These are phyloP conservation scores for Calocybe indica DNA, from an alignment of 768 basidiomycete species.

Conservation along the genomic window DNA sequence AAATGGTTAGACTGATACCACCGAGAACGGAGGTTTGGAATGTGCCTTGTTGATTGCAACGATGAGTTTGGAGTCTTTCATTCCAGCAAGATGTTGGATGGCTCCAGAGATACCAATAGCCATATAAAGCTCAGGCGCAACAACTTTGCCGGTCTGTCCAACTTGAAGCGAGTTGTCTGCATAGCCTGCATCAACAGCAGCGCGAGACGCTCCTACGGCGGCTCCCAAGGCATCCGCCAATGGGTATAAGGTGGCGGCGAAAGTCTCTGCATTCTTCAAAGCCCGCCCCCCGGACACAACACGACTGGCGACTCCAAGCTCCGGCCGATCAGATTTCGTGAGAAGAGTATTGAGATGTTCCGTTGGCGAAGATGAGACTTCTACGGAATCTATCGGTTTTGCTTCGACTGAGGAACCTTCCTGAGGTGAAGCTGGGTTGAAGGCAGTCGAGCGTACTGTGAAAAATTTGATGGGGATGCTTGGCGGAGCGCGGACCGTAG, in stretches of 20 bases:
- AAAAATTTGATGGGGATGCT: constrained; percentile 86
- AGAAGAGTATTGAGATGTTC: constrained; percentile 70
- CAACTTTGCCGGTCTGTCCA: constrained; percentile 99
- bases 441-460: constrained; percentile 90
- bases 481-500: constrained; percentile 80
- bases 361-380: constrained; percentile 50
- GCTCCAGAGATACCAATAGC: constrained; percentile 97
- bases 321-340: constrained; percentile 88
- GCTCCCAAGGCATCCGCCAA: constrained; percentile 92
- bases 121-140: constrained; percentile 94
- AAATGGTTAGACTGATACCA: constrained; percentile 4
- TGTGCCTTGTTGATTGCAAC: constrained; percentile 94
- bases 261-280: constrained; percentile 92
- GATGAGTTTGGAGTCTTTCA: constrained; percentile 99
- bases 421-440: constrained; percentile 57
- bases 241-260: constrained; percentile 79
- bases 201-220: constrained; percentile 95
- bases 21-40: neutral
- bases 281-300: constrained; percentile 96
- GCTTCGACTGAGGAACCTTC: constrained; percentile 52
- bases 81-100: constrained; percentile 97
- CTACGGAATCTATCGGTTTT: constrained; percentile 57
- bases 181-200: constrained; percentile 97
- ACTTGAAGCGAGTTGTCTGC: constrained; percentile 97
- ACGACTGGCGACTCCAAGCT: constrained; percentile 79